Base-by-base conservation (phyloP, 345 rosid genomes). In the Mercurialis annua region DNA sequence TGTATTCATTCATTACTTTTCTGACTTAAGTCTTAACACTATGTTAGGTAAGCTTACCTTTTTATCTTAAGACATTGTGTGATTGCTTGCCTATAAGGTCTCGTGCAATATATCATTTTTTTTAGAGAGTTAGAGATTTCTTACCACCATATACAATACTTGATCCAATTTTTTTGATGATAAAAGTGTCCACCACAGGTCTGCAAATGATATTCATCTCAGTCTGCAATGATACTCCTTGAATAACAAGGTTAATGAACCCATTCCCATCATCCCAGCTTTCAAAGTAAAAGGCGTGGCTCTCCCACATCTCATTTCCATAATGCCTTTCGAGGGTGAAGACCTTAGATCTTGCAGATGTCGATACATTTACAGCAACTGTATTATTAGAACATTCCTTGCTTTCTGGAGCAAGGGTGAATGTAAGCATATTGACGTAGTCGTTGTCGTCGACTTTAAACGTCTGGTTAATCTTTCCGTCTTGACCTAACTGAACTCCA, bases 201-300 rank as follows among this genome's bases (percentile, higher is more conserved):
- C 26, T 49, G 53, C 26, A 49, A 7, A 8, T 8, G 26, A 49
- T 49, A n/a, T 21, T n/a, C 10, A 8, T 47, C 18, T 1, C 6
- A 1, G 52, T 48, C n/a, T 18, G 21, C 51, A n/a, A 21, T 16
- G 51, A 16, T 47, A 47, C n/a, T 34, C 40, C 40, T 34, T 14
- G 51, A 47, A 47, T 47, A 2, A 16, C 1, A 17, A 47, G 51
- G 51, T 17, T 47, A 16, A 47, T 47, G n/a, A 47, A n/a, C n/a
- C n/a, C n/a, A n/a, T n/a, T n/a, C n/a, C n/a, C 21, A 47, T 48
- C 52, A 48, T 48, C 52, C 52, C 52, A 48, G 52, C 21, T 48
- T 17, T 18, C 23, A 2, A 18, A 48, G 21, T 48, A 18, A 48
- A 48, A 48, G 52, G 52, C n/a, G n/a, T 48, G 52, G 8, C 23